Evolutionary conservation across 768 basidiomycete genomes (phyloP).

Genomic region (Suillus weaverae): DNA sequence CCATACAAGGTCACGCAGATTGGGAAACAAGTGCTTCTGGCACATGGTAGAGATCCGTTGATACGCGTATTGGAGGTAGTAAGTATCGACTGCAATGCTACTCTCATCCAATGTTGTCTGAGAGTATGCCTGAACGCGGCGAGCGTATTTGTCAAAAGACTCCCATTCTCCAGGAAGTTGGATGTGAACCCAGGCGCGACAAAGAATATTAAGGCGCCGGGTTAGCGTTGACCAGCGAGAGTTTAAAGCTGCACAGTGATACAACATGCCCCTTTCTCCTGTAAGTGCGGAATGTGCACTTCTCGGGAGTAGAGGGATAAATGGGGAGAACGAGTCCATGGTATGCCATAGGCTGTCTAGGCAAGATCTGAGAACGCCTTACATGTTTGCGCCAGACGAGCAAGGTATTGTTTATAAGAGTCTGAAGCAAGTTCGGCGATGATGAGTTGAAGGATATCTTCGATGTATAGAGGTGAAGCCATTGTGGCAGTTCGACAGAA

Average conservation of each 20-base stretch:
- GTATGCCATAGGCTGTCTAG: not conserved
- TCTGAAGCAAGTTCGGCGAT: constrained; percentile 9
- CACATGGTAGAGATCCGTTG: not conserved
- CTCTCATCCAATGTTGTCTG: too few species aligned
- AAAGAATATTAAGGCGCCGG: not conserved
- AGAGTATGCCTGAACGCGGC: not conserved
- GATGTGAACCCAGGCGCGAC: not conserved
- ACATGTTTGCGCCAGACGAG: constrained; percentile 10
- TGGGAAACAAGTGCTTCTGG: not conserved
- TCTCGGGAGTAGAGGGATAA: not conserved
- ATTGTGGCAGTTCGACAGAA: too few species aligned
- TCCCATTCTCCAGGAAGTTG: not conserved
- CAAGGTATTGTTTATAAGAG: constrained; percentile 6
- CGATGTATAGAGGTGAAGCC: constrained; percentile 7
- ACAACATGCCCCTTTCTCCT: not conserved
- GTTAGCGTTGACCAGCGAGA: not conserved
- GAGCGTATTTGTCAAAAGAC: not conserved
- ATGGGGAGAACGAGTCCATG: not conserved
- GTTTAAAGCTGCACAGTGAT: not conserved
- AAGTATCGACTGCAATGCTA: too few species aligned
- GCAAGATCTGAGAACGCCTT: constrained; percentile 7
- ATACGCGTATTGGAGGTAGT: not conserved
- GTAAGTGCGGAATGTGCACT: not conserved
- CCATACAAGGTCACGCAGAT: not conserved
- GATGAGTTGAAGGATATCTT: constrained; percentile 12